Conservation (phyloP, 1,284 basidiomycete species). For the Cerioporus squamosus region DNA sequence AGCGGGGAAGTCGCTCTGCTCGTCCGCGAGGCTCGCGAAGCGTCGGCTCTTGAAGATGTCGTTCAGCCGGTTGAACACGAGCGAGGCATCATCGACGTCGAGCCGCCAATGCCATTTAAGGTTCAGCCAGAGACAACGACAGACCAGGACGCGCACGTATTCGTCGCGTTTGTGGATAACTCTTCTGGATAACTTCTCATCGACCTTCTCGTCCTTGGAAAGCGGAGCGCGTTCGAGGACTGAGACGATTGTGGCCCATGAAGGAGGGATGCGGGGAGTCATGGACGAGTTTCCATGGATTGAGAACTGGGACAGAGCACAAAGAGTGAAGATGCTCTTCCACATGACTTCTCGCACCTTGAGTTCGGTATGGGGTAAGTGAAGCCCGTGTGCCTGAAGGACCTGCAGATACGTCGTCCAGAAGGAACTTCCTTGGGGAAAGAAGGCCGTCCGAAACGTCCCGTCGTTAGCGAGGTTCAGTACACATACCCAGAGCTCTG, state of each 20-base stretch:
- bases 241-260: slow-evolving; percentile 69
- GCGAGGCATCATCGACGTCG: slow-evolving; percentile 63
- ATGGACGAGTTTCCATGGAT: slow-evolving; percentile 61
- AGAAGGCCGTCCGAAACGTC: slow-evolving; percentile 4
- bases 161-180: slow-evolving; percentile 68
- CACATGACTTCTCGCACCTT: slow-evolving; percentile 75
- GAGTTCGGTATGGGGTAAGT: slow-evolving; percentile 36
- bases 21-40: slow-evolving; percentile 79
- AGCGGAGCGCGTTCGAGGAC: slow-evolving; percentile 69
- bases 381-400: slow-evolving; percentile 36
- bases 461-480: slow-evolving; percentile 48
- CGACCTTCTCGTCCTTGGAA: slow-evolving; percentile 53
- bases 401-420: slow-evolving; percentile 49
- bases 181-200: slow-evolving; percentile 42
- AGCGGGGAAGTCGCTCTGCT: slow-evolving; percentile 75
- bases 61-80: slow-evolving; percentile 69
- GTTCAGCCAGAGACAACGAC: slow-evolving; percentile 75
- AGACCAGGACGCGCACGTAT: slow-evolving; percentile 77
- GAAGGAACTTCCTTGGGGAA: slow-evolving; percentile 36
- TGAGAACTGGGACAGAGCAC: slow-evolving; percentile 82
- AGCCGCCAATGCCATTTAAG: slow-evolving; percentile 70
- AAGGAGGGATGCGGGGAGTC: slow-evolving; percentile 53
- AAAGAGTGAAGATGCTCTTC: slow-evolving; percentile 73
- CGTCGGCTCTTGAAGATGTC: slow-evolving; percentile 83
- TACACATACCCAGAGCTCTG: slow-evolving; percentile 80